Evolutionary conservation across 139 green algal species (phyloP).

Genomic region (Ettlia oleoabundans): DNA sequence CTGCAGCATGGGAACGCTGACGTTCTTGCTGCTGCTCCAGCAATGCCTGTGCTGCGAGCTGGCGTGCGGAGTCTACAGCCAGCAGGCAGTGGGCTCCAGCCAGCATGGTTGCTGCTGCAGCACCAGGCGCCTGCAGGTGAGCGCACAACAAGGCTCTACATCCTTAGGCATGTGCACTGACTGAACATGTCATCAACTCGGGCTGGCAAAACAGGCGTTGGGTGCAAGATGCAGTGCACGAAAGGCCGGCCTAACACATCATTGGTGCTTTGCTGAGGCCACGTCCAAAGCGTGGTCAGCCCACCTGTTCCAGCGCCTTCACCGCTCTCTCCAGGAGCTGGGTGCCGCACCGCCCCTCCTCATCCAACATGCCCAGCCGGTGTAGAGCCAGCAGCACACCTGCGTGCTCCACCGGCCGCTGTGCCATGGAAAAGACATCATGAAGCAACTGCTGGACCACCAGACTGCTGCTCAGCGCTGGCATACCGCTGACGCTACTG

Average conservation of each 20-base stretch:
- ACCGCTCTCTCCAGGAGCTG: background rate
- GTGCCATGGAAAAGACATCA: background rate
- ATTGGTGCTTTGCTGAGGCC: too few relatives aligned
- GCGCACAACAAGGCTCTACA: too few relatives aligned
- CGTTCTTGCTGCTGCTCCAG: constrained; percentile 38
- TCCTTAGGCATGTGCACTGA: too few relatives aligned
- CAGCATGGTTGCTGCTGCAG: background rate
- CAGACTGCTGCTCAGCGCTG: too few relatives aligned
- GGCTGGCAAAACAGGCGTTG: too few relatives aligned
- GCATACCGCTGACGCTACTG: background rate
- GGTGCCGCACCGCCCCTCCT: background rate
- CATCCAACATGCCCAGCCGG: background rate
- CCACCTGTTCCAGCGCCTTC: background rate
- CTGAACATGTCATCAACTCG: too few relatives aligned
- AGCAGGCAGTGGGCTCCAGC: background rate
- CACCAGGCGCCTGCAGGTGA: background rate
- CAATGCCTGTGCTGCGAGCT: background rate
- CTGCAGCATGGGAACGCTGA: constrained; percentile 19
- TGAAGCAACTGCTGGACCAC: constrained; percentile 5
- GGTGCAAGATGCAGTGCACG: too few relatives aligned
- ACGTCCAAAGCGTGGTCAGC: too few relatives aligned
- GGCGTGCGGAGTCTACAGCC: background rate
- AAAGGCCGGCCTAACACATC: too few relatives aligned
- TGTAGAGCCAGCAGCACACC: constrained; percentile 21
- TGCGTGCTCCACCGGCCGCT: constrained; percentile 20